phyloP scores from a whole-genome alignment of 495 filamentous ascomycete genomes.

The Hyaloscypha variabilis region DNA sequence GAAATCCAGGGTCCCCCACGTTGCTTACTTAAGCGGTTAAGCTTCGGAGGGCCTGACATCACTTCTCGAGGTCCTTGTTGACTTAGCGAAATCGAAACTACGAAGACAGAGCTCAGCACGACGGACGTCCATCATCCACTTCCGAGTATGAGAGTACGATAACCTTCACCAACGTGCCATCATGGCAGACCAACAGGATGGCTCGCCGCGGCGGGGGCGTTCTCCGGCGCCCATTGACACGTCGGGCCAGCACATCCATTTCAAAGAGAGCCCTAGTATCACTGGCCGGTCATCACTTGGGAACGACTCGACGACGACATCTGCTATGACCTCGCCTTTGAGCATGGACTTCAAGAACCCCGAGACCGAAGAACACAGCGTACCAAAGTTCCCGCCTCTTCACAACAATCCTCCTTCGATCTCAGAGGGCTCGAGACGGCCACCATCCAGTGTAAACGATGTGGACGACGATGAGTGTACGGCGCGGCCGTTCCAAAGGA shows the following conservation, averaged over 20 bases:
- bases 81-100: neutral
- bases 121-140: neutral
- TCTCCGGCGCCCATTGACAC: slow-evolving; percentile 21
- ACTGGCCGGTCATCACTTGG: slow-evolving; percentile 20
- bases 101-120: neutral
- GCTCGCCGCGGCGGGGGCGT: slow-evolving; percentile 20
- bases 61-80: neutral
- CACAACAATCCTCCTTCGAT: slow-evolving; percentile 20
- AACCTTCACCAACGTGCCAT: slow-evolving; percentile 11
- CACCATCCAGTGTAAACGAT: slow-evolving; percentile 33
- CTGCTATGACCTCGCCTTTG: slow-evolving; percentile 32
- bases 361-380: slow-evolving; percentile 15
- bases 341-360: slow-evolving; percentile 26
- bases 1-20: neutral
- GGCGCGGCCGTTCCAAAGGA: slow-evolving; percentile 65
- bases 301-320: slow-evolving; percentile 28
- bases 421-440: slow-evolving; percentile 11
- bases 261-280: slow-evolving; percentile 27
- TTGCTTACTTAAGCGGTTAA: neutral
- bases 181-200: slow-evolving; percentile 32
- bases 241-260: slow-evolving; percentile 20
- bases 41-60: neutral
- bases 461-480: slow-evolving; percentile 68
- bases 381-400: slow-evolving; percentile 29
- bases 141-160: slow-evolving; percentile 23